These are phyloP conservation scores for Desmodesmus armatus DNA, from an alignment of 139 green algal species.

Conservation along the genomic window DNA sequence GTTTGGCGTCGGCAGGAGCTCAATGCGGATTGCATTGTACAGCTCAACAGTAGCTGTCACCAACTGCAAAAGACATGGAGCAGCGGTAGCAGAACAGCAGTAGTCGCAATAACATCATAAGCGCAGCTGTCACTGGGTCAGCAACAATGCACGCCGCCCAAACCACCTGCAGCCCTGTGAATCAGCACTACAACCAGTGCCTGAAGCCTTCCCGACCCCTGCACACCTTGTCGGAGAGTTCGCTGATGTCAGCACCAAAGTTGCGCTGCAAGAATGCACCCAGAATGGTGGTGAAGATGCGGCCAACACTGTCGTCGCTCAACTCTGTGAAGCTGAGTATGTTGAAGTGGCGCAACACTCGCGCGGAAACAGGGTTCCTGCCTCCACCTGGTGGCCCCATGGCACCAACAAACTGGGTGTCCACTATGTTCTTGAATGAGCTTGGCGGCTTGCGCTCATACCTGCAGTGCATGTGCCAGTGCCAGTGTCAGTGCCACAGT, in stretches of 20 bases:
- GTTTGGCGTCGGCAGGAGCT: slow-evolving; percentile 92
- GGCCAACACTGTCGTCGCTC: slow-evolving; percentile 81
- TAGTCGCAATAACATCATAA: background rate
- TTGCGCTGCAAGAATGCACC: slow-evolving; percentile 65
- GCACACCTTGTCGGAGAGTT: slow-evolving; percentile 60
- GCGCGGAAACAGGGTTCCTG: slow-evolving; percentile 80
- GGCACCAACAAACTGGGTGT: slow-evolving; percentile 84
- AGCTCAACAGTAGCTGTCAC: slow-evolving; percentile 86
- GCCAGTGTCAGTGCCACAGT: no score
- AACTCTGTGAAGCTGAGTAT: slow-evolving; percentile 91
- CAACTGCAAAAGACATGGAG: slow-evolving; percentile 70
- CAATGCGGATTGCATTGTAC: slow-evolving; percentile 76
- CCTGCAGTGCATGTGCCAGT: no score
- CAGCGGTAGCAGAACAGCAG: no score
- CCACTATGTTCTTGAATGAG: slow-evolving; percentile 82
- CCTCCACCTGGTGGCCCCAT: slow-evolving; percentile 89
- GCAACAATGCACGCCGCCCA: no score
- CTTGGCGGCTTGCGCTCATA: slow-evolving; percentile 84
- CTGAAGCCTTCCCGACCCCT: no score
- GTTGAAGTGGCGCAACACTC: slow-evolving; percentile 87
- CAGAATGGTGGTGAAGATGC: slow-evolving; percentile 92
- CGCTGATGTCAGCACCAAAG: background rate
- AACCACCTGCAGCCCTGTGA: no score
- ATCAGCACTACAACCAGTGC: no score
- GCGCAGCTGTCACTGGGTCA: background rate